Evolutionary conservation across 257 asterid genomes (phyloP), one percentile per base, ranked within the genome.

Genomic region (Fraxinus cuspidata): DNA sequence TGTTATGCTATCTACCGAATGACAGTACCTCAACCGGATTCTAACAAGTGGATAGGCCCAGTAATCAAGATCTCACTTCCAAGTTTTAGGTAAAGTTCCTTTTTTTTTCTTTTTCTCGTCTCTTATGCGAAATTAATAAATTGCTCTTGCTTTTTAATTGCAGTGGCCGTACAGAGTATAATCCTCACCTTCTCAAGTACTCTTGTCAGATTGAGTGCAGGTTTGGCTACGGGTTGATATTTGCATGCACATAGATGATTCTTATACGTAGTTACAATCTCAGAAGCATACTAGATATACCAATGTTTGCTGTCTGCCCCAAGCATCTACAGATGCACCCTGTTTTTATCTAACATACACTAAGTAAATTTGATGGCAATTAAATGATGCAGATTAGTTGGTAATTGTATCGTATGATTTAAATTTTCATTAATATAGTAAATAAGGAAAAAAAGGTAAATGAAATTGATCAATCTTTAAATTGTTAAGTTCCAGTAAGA

Each of bases 131-230:
- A 63, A 63, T 63, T 63, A 63, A 27, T 25, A 11, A 25, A 27
- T 10, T 63, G 7, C 35, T 27, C 19, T 25, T 63, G 23, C 25
- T 31, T 75, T 53, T 65, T 51, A 71, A 74, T 64, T 84, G 89
- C 88, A 95, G 99, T 73, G 98, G 99, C 19, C 90, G 90, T n/a
- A 94, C 98, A 0, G 88, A 91, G 89, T 81, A 90, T 79, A 88
- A 84, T 65, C 90, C 97, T 27, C 79, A 89, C 78, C 99, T 95
- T 51, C 96, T 95, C 73, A 90, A 95, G 89, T 95, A 95, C 82
- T 88, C 97, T 75, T 95, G 99, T 86, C 92, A 93, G 86, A 91
- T 95, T 64, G 91, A 90, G 73, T 93, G 98, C 98, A 93, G 99
- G 99, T 91, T 82, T 42, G 37, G 21, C 72, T 74, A 25, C 58